These are phyloP conservation scores for Hysterangium stoloniferum DNA, from an alignment of 768 basidiomycete species.

Conservation along the genomic window DNA sequence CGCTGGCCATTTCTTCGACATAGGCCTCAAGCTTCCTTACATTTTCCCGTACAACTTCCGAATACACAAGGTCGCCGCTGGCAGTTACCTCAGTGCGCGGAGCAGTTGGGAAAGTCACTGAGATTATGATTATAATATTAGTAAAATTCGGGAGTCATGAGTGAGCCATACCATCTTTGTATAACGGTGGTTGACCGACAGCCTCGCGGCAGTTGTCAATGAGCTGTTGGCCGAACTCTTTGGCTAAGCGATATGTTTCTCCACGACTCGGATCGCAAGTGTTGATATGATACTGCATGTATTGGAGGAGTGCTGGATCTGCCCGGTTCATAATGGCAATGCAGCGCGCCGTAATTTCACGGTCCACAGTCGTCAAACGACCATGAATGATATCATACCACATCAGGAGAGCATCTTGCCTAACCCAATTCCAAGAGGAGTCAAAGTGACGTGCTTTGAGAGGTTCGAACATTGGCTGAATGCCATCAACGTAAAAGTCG, in stretches of 20 bases:
- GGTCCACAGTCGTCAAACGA: constrained; percentile 86
- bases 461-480: constrained; percentile 89
- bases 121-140: constrained; percentile 11
- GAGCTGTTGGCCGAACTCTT: constrained; percentile 93
- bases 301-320: constrained; percentile 82
- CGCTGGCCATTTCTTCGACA: constrained; percentile 96
- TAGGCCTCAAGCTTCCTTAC: constrained; percentile 98
- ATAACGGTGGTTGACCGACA: constrained; percentile 75
- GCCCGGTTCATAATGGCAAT: constrained; percentile 97
- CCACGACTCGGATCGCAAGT: constrained; percentile 73
- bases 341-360: constrained; percentile 94
- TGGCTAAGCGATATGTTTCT: constrained; percentile 90
- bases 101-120: constrained; percentile 97
- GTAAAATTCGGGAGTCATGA: background rate
- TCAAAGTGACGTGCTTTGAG: constrained; percentile 98
- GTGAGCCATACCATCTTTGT: constrained; percentile 79
- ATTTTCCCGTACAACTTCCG: constrained; percentile 91
- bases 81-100: constrained; percentile 90
- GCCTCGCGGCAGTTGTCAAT: constrained; percentile 90
- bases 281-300: constrained; percentile 96
- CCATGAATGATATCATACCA: constrained; percentile 99
- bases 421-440: constrained; percentile 99
- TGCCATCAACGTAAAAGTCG: constrained; percentile 87
- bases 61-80: constrained; percentile 91
- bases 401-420: constrained; percentile 94